Base-by-base conservation (phyloP, 225 moss, liverwort and hornwort species). In the Pleurozium schreberi region DNA sequence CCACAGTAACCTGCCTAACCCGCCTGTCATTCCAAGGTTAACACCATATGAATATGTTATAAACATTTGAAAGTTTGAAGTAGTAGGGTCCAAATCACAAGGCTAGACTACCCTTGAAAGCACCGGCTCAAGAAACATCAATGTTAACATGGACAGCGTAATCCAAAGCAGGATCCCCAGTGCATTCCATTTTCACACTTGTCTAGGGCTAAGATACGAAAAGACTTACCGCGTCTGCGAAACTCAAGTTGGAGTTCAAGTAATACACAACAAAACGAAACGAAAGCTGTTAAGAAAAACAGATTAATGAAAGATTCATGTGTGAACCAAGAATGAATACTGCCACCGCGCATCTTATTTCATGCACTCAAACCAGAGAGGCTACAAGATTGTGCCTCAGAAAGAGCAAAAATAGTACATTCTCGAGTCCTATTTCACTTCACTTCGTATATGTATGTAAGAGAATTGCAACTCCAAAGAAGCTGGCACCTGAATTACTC, bases 391-490 rank as follows among this genome's bases (percentile, higher is more conserved):
- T 89, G 88, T 88, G 92, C 91, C 92, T 89, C 90, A 88, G 82
- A 91, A 90, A 90, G 93, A 92, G 92, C 87, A 92, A 93, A 93
- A 93, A 90, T 89, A 88, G 84, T 89, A 94, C 93, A 93, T 90
- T 91, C 89, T 90, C 82, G 82, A 85, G 88, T 92, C 91, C 86
- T 88, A 86, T 90, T 90, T 71, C 86, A 82, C 81, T 84, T 81
- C 74, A 82, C 86, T 81, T 81, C 63, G 88, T 90, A 85, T 92
- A 60, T 79, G 81, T 91, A 60, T 90, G 57, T 80, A 74, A 82
- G 89, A 92, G 89, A 88, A 86, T 87, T 88, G 93, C 88, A 89
- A 94, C 88, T 88, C 86, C 93, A 89, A 92, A 88, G 91, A 85
- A 89, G 92, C 84, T 86, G 87, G 88, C 81, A 90, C 90, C 85